Evolutionary conservation across 2,329 filamentous ascomycete genomes (phyloP).

Genomic region (Tolypocladium nubicola): DNA sequence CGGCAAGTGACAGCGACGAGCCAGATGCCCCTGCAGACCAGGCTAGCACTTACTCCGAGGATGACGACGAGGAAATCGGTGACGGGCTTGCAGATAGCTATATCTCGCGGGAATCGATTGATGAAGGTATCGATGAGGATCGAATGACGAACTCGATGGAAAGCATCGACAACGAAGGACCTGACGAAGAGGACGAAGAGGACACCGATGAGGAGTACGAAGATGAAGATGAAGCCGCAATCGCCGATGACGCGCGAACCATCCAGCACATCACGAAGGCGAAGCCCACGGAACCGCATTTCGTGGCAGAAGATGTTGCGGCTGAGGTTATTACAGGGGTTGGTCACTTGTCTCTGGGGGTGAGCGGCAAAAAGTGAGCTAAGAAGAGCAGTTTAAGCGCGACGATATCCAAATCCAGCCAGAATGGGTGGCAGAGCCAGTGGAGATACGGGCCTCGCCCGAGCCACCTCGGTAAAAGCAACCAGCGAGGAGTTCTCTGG

Average conservation of each 20-base stretch:
- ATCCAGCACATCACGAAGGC: constrained; percentile 6
- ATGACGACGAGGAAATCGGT: constrained; percentile 27
- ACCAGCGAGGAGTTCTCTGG: neutral
- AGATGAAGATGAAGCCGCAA: constrained; percentile 11
- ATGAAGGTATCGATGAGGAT: constrained; percentile 26
- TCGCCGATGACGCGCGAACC: constrained; percentile 8
- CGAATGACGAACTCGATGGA: constrained; percentile 26
- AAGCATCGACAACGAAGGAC: constrained; percentile 29
- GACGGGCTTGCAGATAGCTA: constrained; percentile 44
- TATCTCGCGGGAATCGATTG: constrained; percentile 38
- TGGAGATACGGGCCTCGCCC: constrained; percentile 15
- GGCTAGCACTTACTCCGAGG: constrained; percentile 31
- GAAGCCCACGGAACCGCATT: constrained; percentile 6
- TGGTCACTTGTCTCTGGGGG: constrained; percentile 39
- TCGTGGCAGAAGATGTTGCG: constrained; percentile 32
- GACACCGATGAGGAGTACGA: constrained; percentile 21
- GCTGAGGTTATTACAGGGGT: constrained; percentile 52
- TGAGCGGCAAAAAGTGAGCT: constrained; percentile 21
- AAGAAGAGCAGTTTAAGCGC: constrained; percentile 12
- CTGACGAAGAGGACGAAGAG: constrained; percentile 28
- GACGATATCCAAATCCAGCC: constrained; percentile 2
- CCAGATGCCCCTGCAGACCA: constrained; percentile 39
- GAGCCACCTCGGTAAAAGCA: neutral
- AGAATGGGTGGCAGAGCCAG: constrained; percentile 12
- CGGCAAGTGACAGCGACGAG: constrained; percentile 61